Evolutionary conservation across 257 asterid species (phyloP), one percentile per base, ranked within the genome.

Genomic region (Primulina eburnea): DNA sequence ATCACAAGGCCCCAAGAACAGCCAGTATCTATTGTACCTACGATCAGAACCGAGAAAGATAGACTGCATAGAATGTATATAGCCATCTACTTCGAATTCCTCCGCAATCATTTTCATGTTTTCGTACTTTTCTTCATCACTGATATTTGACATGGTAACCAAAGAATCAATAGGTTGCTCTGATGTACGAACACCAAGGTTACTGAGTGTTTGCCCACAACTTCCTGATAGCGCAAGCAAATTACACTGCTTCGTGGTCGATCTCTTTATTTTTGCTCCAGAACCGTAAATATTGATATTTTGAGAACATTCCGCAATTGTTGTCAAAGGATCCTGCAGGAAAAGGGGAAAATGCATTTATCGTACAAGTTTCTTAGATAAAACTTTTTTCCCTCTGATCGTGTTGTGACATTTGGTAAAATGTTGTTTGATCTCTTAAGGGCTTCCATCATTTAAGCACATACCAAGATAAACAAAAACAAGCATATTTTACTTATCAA

Each of bases 21-120:
- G 80, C 99, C 99, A 94, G 82, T 94, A 94, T 83, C 92, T 87
- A 77, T 94, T 94, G 83, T 91, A 94, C 84, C 99, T 88, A 71
- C 98, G 97, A 82, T 94, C 99, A 58, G 98, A 89, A 62, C 99
- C 99, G 66, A 94, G 85, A 77, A 79, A 94, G 77, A 94, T 84
- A 67, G 98, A 91, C 84, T 94, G 98, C 99, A 94, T 91, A 40
- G 99, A 86, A 76, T 94, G 99, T 62, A 86, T 72, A 71, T 77
- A 60, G 20, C 75, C 84, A 60, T 79, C 87, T 67, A 65, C 75
- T 71, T 79, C 81, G 86, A 77, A 70, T 71, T 80, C 81, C 72
- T 68, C 70, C 61, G 74, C 74, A 73, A 81, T 70, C 72, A 30
- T 84, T 52, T 80, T 72, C 80, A 63, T 73, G 84, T 69, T 76